A percentile compares a stretch with the other conserved stretches of the same genome.
phyloP scores from a whole-genome alignment of 495 filamentous ascomycete species.

The Glonium stellatum region DNA sequence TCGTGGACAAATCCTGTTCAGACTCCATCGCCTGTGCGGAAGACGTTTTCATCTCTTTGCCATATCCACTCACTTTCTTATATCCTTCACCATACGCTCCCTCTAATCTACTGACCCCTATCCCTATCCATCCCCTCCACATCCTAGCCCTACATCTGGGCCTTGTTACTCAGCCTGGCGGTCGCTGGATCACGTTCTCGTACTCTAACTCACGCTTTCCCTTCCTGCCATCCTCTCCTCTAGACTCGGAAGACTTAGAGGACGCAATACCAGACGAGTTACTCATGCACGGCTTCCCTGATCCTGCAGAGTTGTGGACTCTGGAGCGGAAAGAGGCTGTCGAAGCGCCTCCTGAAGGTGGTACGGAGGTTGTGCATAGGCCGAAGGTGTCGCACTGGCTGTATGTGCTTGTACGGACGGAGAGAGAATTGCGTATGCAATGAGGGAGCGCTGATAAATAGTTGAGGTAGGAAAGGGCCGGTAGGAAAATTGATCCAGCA shows the following conservation, averaged over 20 bases:
- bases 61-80: constrained; percentile 11
- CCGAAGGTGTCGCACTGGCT: constrained; percentile 29
- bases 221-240: constrained; percentile 17
- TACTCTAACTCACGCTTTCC: constrained; percentile 26
- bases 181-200: constrained; percentile 24
- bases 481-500: too few relatives aligned
- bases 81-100: background rate
- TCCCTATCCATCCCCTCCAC: constrained; percentile 19
- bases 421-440: constrained; percentile 5
- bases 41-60: constrained; percentile 16
- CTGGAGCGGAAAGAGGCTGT: constrained; percentile 24
- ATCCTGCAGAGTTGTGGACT: constrained; percentile 20
- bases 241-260: background rate
- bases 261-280: constrained; percentile 18
- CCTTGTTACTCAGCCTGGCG: constrained; percentile 17
- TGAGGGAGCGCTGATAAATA: too few relatives aligned
- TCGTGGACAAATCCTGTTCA: constrained; percentile 30
- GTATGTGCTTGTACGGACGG: constrained; percentile 24
- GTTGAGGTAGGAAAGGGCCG: too few relatives aligned
- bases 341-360: constrained; percentile 9
- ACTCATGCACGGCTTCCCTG: constrained; percentile 15
- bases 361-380: constrained; percentile 9
- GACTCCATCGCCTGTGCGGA: constrained; percentile 29
- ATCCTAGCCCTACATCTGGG: constrained; percentile 26
- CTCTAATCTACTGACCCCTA: background rate